These are phyloP conservation scores for Phytophthora tentaculata DNA, from an alignment of 352 stramenopile genomes.

Conservation along the genomic window DNA sequence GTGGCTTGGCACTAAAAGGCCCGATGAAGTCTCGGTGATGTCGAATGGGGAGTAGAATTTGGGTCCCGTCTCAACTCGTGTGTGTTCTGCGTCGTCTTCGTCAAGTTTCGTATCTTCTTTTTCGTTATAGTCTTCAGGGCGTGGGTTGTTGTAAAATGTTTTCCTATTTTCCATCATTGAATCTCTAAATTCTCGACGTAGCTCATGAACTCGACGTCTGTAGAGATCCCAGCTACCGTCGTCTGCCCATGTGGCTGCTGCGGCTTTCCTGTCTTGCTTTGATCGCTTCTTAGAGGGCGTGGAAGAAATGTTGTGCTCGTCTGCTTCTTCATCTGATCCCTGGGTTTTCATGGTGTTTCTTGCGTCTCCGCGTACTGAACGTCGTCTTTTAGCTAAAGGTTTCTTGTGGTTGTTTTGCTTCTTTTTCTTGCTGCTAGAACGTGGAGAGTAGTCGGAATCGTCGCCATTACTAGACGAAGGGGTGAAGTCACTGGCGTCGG, in stretches of 20 bases:
- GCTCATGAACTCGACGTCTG: conserved; percentile 41
- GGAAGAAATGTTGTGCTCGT: not conserved
- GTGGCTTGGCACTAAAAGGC: conserved; percentile 70
- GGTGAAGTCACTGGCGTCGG: conserved; percentile 15
- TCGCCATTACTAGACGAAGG: conserved; percentile 29
- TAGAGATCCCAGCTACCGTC: conserved; percentile 35
- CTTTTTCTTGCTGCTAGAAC: conserved; percentile 1
- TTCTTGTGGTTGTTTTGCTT: conserved; percentile 14
- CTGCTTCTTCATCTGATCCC: conserved; percentile 15
- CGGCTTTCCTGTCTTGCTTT: conserved; percentile 30
- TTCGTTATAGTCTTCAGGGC: conserved; percentile 11
- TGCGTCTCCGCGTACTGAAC: conserved; percentile 20
- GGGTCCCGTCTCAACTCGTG: conserved; percentile 21
- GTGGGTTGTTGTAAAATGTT: conserved; percentile 56
- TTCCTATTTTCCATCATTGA: conserved; percentile 29
- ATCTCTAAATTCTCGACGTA: conserved; percentile 35
- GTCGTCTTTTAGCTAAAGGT: conserved; percentile 25
- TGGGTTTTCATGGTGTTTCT: not conserved
- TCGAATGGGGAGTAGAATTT: conserved; percentile 58
- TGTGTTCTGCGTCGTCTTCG: conserved; percentile 6
- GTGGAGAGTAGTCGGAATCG: conserved; percentile 49
- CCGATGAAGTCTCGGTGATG: conserved; percentile 63
- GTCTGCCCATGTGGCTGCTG: conserved; percentile 47
- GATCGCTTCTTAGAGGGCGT: not conserved
- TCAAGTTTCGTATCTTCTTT: conserved; percentile 13